Evolutionary conservation across 2,329 filamentous ascomycete genomes (phyloP), one percentile per base, ranked within the genome.

Genomic region (Aspergillus piperis): DNA sequence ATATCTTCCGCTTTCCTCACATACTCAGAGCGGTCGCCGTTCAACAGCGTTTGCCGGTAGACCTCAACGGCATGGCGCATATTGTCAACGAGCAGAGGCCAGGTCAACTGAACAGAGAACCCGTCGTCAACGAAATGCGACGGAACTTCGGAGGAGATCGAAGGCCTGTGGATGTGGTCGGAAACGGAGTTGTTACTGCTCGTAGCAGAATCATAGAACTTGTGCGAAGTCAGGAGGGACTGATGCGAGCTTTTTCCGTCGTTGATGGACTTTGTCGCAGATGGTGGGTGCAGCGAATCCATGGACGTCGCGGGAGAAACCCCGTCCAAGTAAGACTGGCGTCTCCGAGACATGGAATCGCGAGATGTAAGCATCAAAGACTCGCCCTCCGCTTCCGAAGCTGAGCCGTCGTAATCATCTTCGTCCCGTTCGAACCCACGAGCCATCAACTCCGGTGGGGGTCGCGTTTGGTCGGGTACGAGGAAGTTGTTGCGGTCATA

Each of bases 1-100:
- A 99, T 97, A 73, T 99, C 94, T 77, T 99, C 95, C n/a, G 95
- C 95, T 64, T 90, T 86, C 60, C 90, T 89, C 25, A 98, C 95
- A 75, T 96, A 98, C 73, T 98, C 92, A 2, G 92, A 91, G 25
- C 93, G 88, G 71, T 90, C 88, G 64, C 88, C 89, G 69, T 88
- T 90, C 63, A 88, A 89, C 68, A 99, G 91, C n/a, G 91, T 90
- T 67, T 96, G 90, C 49, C 92, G 87, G 76, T 98, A 99, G 58
- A 89, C 86, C 68, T 97, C 92, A 61, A 99, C 89, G 2, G 94
- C 91, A 66, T 87, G 85, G 70, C 91, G 92, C 91, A 98, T 98
- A 71, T 96, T 96, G 60, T 93, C 88, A 5, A 98, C 89, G 57
- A 99, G 86, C 19, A 89, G 83, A 69, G 89, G 91, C 95, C 95